phyloP scores from a whole-genome alignment of 371 early-diverging fungal genomes.

The Mucor racemosus region DNA sequence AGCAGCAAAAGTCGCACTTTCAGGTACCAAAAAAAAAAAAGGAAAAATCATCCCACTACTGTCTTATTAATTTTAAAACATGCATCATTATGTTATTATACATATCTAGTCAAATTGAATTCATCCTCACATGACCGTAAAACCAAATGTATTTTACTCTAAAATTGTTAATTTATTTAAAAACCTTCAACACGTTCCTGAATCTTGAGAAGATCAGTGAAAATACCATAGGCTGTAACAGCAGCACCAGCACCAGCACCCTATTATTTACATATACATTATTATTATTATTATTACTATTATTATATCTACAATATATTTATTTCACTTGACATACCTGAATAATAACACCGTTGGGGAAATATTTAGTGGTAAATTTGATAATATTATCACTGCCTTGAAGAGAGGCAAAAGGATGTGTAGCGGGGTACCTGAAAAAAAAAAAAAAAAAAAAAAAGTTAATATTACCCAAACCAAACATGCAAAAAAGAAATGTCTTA shows the following conservation, averaged over 20 bases:
- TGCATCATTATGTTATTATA: background rate
- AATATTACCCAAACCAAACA: background rate
- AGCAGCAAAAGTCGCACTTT: conserved; percentile 52
- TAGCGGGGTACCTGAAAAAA: conserved; percentile 69
- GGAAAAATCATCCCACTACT: background rate
- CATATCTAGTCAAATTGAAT: conserved; percentile 15
- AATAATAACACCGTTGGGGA: conserved; percentile 92
- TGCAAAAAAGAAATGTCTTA: conserved; percentile 30
- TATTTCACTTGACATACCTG: conserved; percentile 46
- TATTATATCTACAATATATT: background rate
- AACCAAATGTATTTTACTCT: conserved; percentile 20
- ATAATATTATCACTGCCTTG: conserved; percentile 97
- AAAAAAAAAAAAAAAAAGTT: background rate
- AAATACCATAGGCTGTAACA: conserved; percentile 96
- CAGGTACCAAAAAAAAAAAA: conserved; percentile 28
- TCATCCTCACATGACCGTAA: conserved; percentile 6
- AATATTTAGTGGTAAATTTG: conserved; percentile 91
- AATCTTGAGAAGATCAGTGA: conserved; percentile 87
- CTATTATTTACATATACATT: conserved; percentile 13
- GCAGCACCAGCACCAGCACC: conserved; percentile 98
- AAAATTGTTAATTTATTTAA: conserved; percentile 21
- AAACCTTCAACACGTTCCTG: conserved; percentile 62
- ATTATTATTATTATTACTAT: background rate
- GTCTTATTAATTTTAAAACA: background rate
- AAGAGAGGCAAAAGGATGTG: conserved; percentile 94